A percentile compares a stretch with the other conserved stretches of the same genome.
phyloP scores from a whole-genome alignment of 2,329 filamentous ascomycete species.

The Pseudohalonectria lignicola region DNA sequence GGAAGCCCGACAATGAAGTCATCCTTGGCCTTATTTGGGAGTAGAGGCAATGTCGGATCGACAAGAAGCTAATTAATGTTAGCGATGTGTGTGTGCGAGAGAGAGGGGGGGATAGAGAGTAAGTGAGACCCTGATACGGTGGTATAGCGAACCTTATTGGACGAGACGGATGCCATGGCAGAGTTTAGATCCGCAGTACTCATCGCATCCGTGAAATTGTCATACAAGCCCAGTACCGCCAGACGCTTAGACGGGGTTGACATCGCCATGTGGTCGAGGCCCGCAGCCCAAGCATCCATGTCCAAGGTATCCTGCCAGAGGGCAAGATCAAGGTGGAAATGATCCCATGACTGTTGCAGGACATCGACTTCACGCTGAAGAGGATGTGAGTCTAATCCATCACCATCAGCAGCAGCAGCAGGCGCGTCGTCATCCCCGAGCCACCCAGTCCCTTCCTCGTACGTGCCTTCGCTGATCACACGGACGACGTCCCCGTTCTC shows the following conservation, averaged over 20 bases:
- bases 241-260: conserved; percentile 13
- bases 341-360: conserved; percentile 52
- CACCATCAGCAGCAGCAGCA: too few relatives aligned
- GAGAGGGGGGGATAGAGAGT: background rate
- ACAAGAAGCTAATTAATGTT: conserved; percentile 30
- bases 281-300: conserved; percentile 25
- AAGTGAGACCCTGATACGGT: conserved; percentile 5
- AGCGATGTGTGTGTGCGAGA: background rate
- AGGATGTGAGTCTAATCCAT: conserved; percentile 18
- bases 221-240: conserved; percentile 35
- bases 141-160: conserved; percentile 25
- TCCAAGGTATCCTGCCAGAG: conserved; percentile 39
- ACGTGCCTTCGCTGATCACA: conserved; percentile 74
- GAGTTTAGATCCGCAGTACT: conserved; percentile 57
- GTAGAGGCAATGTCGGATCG: conserved; percentile 52
- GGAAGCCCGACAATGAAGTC: conserved; percentile 38
- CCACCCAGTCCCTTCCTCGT: conserved; percentile 67
- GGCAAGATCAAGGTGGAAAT: conserved; percentile 55
- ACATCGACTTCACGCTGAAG: conserved; percentile 44
- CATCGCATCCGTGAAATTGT: conserved; percentile 44
- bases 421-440: conserved; percentile 58
- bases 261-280: conserved; percentile 7
- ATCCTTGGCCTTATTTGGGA: conserved; percentile 33
- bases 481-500: conserved; percentile 56
- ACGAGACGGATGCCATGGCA: conserved; percentile 30